Conservation (phyloP, 2,329 filamentous ascomycete genomes). For the Ampelomyces quisqualis region DNA sequence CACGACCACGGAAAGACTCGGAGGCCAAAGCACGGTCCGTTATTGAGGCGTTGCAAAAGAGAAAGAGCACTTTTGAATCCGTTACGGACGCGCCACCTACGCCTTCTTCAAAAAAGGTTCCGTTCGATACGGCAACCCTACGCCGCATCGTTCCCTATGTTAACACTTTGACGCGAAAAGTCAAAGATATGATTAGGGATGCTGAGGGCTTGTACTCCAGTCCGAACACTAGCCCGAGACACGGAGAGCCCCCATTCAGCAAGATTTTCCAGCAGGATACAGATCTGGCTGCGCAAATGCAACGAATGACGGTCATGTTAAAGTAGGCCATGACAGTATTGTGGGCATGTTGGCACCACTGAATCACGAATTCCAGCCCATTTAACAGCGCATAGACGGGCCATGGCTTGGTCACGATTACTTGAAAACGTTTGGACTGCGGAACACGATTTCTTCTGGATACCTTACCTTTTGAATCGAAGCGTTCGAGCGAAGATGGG, state of each 20-base stretch:
- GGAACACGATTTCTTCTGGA: slow-evolving; percentile 31
- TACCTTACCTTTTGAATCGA: slow-evolving; percentile 32
- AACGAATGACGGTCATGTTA: slow-evolving; percentile 47
- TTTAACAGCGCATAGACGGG: slow-evolving; percentile 3
- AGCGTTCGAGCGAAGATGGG: slow-evolving; percentile 33
- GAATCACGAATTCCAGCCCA: not conserved
- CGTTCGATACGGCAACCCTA: slow-evolving; percentile 65
- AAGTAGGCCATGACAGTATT: slow-evolving; percentile 24
- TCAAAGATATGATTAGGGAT: slow-evolving; percentile 51
- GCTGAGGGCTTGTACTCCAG: slow-evolving; percentile 52
- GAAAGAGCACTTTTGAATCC: slow-evolving; percentile 41
- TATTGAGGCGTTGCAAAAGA: slow-evolving; percentile 60
- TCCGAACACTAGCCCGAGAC: slow-evolving; percentile 41
- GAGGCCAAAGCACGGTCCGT: slow-evolving; percentile 62
- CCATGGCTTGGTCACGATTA: slow-evolving; percentile 17
- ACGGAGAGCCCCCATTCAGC: slow-evolving; percentile 41
- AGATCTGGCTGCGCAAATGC: slow-evolving; percentile 41
- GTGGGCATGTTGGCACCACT: slow-evolving; percentile 6
- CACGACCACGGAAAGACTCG: slow-evolving; percentile 56
- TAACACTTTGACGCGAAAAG: slow-evolving; percentile 49
- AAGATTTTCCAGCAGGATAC: slow-evolving; percentile 38
- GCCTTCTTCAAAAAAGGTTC: slow-evolving; percentile 56
- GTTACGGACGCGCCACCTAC: slow-evolving; percentile 26
- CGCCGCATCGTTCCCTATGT: slow-evolving; percentile 61
- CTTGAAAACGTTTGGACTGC: slow-evolving; percentile 21